Percentiles rank a stretch among this genome's conserved stretches.
These are phyloP conservation scores for Leptosphaerulina australis DNA, from an alignment of 2,329 filamentous ascomycete species.

Conservation along the genomic window DNA sequence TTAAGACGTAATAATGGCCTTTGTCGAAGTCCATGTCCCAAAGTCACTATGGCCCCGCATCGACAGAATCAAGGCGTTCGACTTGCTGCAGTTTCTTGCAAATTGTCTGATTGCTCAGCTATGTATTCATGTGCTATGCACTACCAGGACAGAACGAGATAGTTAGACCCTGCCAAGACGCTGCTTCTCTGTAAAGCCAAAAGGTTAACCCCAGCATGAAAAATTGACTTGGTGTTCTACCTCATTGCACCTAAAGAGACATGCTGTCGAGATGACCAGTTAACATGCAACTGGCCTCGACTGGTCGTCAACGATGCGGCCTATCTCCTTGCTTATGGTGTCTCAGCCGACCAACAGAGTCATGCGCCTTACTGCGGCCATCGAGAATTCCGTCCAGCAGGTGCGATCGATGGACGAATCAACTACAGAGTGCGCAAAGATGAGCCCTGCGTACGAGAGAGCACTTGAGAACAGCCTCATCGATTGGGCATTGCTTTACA, in stretches of 20 bases:
- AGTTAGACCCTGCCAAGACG: background rate
- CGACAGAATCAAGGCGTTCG: too few species aligned
- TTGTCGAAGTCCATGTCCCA: background rate
- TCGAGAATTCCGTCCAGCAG: background rate
- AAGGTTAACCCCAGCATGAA: background rate
- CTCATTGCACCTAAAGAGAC: background rate
- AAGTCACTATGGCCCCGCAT: constrained; percentile 4
- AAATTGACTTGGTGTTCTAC: constrained; percentile 1
- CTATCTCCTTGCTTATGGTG: constrained; percentile 4
- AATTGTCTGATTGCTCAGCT: background rate
- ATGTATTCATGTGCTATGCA: background rate
- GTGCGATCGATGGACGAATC: background rate
- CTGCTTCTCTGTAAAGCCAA: constrained; percentile 1
- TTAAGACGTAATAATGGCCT: background rate
- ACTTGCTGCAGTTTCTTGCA: constrained; percentile 2
- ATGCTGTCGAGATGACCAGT: constrained; percentile 9
- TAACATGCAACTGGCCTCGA: constrained; percentile 8
- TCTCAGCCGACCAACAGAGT: constrained; percentile 21
- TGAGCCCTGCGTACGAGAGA: background rate
- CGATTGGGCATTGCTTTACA: background rate
- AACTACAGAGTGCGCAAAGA: background rate
- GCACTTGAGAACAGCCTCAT: background rate
- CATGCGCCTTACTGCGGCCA: constrained; percentile 18
- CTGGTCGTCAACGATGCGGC: constrained; percentile 1
- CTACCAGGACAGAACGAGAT: background rate